Evolutionary conservation across 164 flowering plant genomes (phyloP), one percentile per base, ranked within the genome.

Genomic region (Echeveria elegans): DNA sequence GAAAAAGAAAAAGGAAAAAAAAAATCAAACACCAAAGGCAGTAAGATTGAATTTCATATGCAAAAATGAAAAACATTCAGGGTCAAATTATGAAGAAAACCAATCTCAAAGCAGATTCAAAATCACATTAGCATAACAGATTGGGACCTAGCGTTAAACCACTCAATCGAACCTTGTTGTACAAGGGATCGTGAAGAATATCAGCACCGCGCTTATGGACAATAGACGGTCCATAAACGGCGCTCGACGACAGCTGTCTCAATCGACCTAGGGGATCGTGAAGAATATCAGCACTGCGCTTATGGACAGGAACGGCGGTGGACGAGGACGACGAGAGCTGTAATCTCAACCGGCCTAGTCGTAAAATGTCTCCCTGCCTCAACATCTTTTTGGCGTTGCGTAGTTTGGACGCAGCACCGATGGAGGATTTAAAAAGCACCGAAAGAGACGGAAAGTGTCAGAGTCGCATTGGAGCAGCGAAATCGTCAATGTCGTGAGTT

Each of bases 201-300:
- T 94, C 99, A 45, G 99, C 78, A 18, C 99, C 97, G 1, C 99
- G 96, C 81, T 94, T 94, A 77, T 91, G 96, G 19, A 94, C 90
- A 28, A 94, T 91, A 70, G 86, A 85, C 29, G 99, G 96, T 56
- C 90, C 93, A 9, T 97, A 89, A 66, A 90, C 18, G 16, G 47
- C n/a, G 16, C 84, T 43, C 1, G 47, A 43, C 47, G 47, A 43
- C 47, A 43, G 47, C 47, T 43, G 47, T 43, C 47, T 43, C 1
- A 16, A 43, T 43, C 47, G 41, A 1, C 41, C 41, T 4, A 38
- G n/a, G n/a, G n/a, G n/a, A n/a, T n/a, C n/a, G n/a, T n/a, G n/a
- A n/a, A n/a, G n/a, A n/a, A n/a, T n/a, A n/a, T n/a, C n/a, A n/a
- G n/a, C n/a, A n/a, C n/a, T n/a, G n/a, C n/a, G n/a, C n/a, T n/a